Percentiles rank a stretch among this genome's conserved stretches.
These are phyloP conservation scores for Tilletia walkeri DNA, from an alignment of 1,284 basidiomycete species.

Conservation along the genomic window DNA sequence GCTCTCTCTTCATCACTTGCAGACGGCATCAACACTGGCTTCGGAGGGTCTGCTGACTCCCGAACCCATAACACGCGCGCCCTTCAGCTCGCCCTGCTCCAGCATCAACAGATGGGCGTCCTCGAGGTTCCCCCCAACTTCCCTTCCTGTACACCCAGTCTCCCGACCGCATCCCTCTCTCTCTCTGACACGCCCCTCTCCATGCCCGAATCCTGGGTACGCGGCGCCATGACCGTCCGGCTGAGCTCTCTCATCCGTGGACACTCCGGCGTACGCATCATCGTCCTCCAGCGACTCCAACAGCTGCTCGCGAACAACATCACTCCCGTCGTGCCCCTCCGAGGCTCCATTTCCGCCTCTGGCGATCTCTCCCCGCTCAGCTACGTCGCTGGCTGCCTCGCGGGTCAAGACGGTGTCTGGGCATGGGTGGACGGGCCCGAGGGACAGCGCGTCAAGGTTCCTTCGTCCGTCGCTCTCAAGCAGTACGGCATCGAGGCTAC, in stretches of 20 bases:
- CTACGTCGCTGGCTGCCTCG: slow-evolving; percentile 66
- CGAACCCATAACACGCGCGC: slow-evolving; percentile 42
- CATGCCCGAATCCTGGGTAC: slow-evolving; percentile 78
- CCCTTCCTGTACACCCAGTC: slow-evolving; percentile 36
- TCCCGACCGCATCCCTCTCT: slow-evolving; percentile 19
- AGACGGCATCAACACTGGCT: slow-evolving; percentile 38
- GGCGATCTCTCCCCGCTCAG: slow-evolving; percentile 61
- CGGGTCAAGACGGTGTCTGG: slow-evolving; percentile 40
- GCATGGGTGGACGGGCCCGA: slow-evolving; percentile 30
- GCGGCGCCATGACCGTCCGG: slow-evolving; percentile 79
- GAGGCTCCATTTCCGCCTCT: slow-evolving; percentile 77
- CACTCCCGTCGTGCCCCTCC: slow-evolving; percentile 77
- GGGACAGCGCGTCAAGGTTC: slow-evolving; percentile 17
- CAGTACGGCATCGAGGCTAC: slow-evolving; percentile 69
- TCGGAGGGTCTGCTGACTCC: slow-evolving; percentile 47
- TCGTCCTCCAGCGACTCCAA: slow-evolving; percentile 75
- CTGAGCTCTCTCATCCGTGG: slow-evolving; percentile 72
- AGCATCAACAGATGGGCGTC: slow-evolving; percentile 49
- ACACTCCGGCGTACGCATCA: slow-evolving; percentile 79
- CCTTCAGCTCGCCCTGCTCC: slow-evolving; percentile 44
- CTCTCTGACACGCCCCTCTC: slow-evolving; percentile 27
- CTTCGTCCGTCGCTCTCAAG: slow-evolving; percentile 68
- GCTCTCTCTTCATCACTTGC: slow-evolving; percentile 1
- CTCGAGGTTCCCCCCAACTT: slow-evolving; percentile 39
- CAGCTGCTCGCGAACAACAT: slow-evolving; percentile 68